Conservation (phyloP, 345 rosid species). For the Gossypium australe region DNA sequence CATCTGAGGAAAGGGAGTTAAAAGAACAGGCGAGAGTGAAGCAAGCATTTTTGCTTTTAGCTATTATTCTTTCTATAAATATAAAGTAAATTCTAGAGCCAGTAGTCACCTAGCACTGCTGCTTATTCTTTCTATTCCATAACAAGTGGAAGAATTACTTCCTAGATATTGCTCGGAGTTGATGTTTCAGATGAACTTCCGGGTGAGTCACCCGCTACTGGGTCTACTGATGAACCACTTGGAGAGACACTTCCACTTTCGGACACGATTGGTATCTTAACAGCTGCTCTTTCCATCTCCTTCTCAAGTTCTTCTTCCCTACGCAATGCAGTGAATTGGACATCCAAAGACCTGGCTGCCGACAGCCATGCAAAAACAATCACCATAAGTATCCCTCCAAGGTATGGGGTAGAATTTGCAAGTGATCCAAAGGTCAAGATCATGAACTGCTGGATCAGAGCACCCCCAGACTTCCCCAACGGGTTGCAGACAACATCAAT, state of each 20-base stretch:
- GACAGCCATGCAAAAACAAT: conserved; percentile 84
- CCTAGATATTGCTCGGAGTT: conserved; percentile 28
- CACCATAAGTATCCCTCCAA: conserved; percentile 70
- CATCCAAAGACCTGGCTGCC: conserved; percentile 80
- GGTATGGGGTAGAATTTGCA: conserved; percentile 92
- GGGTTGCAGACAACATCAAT: conserved; percentile 95
- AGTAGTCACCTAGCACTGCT: conserved; percentile 16
- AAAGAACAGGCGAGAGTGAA: conserved; percentile 1
- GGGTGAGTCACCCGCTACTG: conserved; percentile 31
- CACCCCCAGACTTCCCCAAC: conserved; percentile 90
- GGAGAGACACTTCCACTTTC: conserved; percentile 50
- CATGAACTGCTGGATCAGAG: conserved; percentile 95
- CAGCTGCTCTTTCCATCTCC: conserved; percentile 84
- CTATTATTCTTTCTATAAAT: conserved; percentile 26
- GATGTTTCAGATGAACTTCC: conserved; percentile 41
- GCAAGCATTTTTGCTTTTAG: conserved; percentile 3
- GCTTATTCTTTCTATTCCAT: neutral
- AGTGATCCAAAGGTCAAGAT: conserved; percentile 92
- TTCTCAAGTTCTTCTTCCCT: conserved; percentile 90
- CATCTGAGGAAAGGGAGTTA: conserved; percentile 9
- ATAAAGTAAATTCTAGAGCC: conserved; percentile 21
- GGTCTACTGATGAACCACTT: conserved; percentile 22
- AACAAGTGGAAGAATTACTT: conserved; percentile 1
- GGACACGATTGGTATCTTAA: conserved; percentile 65
- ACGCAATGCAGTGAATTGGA: conserved; percentile 68